A percentile compares a stretch with the other conserved stretches of the same genome.
These are phyloP conservation scores for Epichloe sibirici DNA, from an alignment of 2,329 filamentous ascomycete genomes.

Conservation along the genomic window DNA sequence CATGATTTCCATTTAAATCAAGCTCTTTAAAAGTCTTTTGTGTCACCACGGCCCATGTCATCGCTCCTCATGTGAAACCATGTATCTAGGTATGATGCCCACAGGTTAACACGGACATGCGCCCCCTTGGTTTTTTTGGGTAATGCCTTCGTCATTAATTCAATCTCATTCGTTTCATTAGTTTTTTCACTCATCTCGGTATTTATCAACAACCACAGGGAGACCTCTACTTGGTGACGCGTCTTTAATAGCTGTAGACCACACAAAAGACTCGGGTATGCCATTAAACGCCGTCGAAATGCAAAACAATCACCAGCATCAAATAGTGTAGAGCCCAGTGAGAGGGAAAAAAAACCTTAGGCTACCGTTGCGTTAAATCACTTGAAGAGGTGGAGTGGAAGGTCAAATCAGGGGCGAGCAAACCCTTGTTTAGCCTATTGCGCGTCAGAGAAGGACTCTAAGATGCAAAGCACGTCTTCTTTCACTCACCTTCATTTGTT, in stretches of 20 bases:
- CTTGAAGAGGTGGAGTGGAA: neutral
- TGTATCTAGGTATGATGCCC: too few species aligned
- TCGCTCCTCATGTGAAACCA: too few species aligned
- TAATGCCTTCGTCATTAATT: neutral
- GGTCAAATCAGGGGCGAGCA: conserved; percentile 15
- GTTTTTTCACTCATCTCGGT: neutral
- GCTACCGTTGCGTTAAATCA: neutral
- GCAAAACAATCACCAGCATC: conserved; percentile 11
- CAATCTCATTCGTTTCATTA: conserved; percentile 4
- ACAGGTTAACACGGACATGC: too few species aligned
- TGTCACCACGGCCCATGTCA: too few species aligned
- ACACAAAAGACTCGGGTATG: conserved; percentile 18
- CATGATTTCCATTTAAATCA: too few species aligned
- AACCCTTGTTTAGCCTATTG: conserved; percentile 17
- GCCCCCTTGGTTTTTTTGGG: neutral
- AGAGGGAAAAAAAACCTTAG: neutral
- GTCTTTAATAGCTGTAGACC: conserved; percentile 6
- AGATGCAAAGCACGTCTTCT: neutral
- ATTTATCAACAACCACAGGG: neutral
- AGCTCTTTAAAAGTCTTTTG: too few species aligned
- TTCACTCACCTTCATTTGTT: conserved; percentile 77
- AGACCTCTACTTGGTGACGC: neutral
- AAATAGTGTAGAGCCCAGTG: neutral
- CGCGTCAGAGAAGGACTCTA: neutral
- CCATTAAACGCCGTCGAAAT: conserved; percentile 22